phyloP scores from a whole-genome alignment of 805 yeast species.

The Kuraishia borneana region DNA sequence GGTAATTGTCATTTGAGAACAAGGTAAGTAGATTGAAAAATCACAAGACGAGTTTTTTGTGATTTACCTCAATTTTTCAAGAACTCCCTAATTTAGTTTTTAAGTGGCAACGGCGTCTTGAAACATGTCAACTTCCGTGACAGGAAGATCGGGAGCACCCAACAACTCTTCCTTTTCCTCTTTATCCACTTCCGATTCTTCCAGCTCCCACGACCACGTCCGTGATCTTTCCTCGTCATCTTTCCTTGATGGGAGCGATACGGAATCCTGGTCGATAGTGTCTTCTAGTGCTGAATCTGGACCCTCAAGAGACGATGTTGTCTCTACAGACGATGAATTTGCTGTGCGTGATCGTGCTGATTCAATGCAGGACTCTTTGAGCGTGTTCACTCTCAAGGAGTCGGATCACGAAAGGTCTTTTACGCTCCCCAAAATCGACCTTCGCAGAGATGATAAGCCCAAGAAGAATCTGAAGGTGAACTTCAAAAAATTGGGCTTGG shows the following conservation, averaged over 20 bases:
- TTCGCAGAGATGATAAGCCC: not conserved
- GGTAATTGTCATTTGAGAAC: too few species aligned
- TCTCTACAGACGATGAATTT: not conserved
- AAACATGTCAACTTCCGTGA: not conserved
- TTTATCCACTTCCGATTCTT: not conserved
- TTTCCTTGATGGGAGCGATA: not conserved
- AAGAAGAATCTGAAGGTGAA: not conserved
- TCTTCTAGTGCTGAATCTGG: not conserved
- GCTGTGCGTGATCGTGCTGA: not conserved
- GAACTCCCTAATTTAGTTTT: too few species aligned
- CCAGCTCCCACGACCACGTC: not conserved
- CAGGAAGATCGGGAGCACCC: not conserved
- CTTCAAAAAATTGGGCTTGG: not conserved
- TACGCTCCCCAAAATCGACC: conserved; percentile 7
- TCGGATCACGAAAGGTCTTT: conserved; percentile 6
- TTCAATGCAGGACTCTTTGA: not conserved
- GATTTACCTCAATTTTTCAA: too few species aligned
- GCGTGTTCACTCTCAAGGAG: not conserved
- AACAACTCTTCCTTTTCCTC: not conserved
- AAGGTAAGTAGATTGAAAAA: too few species aligned
- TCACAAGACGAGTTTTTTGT: too few species aligned
- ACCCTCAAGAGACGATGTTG: not conserved
- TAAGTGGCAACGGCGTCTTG: too few species aligned
- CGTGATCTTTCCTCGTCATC: not conserved
- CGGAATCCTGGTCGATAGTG: conserved; percentile 1